phyloP scores from a whole-genome alignment of 106 monocot species.

The Alisma plantagoaquatica region DNA sequence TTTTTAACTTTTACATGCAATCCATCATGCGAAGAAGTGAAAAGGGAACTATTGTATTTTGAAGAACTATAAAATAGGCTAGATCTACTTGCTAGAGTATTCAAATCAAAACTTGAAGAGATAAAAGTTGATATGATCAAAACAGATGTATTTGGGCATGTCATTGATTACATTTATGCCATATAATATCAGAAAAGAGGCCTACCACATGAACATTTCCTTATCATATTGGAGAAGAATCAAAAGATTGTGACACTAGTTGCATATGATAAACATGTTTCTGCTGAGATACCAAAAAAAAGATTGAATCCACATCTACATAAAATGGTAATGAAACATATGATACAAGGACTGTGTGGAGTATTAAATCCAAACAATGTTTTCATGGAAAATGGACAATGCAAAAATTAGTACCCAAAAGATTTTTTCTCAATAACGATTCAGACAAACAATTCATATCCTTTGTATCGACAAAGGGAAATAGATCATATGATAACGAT shows the following conservation, averaged over 20 bases:
- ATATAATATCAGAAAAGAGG: conserved; percentile 1
- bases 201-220: conserved; percentile 6
- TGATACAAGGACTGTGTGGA: conserved; percentile 20
- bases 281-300: conserved; percentile 4
- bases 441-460: conserved; percentile 9
- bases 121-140: not conserved
- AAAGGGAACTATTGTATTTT: not conserved
- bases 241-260: not conserved
- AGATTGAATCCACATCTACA: conserved; percentile 2
- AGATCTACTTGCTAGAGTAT: conserved; percentile 1
- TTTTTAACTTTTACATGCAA: conserved; percentile 13
- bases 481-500: not conserved
- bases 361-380: not conserved
- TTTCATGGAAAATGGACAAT: not conserved
- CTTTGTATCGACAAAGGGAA: not conserved
- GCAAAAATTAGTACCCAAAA: conserved; percentile 7
- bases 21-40: conserved; percentile 7
- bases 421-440: not conserved
- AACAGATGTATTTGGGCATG: not conserved
- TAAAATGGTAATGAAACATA: conserved; percentile 4
- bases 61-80: not conserved
- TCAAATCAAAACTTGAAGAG: conserved; percentile 13
- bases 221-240: conserved; percentile 2
- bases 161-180: not conserved
- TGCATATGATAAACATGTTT: conserved; percentile 5